Evolutionary conservation across 768 basidiomycete genomes (phyloP).

Genomic region (Amanita molliuscula): DNA sequence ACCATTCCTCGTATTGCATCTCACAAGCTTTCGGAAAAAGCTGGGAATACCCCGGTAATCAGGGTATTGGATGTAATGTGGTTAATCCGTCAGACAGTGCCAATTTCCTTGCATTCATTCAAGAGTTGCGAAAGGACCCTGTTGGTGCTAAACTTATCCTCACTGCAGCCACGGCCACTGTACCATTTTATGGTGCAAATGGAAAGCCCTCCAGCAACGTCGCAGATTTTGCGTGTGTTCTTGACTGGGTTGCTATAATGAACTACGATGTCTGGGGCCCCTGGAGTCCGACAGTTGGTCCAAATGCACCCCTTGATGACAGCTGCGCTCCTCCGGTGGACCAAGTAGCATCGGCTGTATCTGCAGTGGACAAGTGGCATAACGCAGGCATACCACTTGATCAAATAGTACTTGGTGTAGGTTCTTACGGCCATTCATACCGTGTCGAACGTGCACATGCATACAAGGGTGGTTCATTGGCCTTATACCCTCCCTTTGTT

Average conservation of each 20-base stretch:
- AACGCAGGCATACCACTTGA: slow-evolving; percentile 63
- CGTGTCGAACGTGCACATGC: slow-evolving; percentile 36
- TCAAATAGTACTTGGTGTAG: slow-evolving; percentile 70
- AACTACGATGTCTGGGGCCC: slow-evolving; percentile 64
- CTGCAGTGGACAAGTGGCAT: slow-evolving; percentile 65
- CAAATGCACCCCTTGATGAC: slow-evolving; percentile 85
- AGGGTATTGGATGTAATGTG: slow-evolving; percentile 66
- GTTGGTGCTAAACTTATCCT: slow-evolving; percentile 50
- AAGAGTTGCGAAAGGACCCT: slow-evolving; percentile 51
- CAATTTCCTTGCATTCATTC: slow-evolving; percentile 75
- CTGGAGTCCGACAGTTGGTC: slow-evolving; percentile 59
- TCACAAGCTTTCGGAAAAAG: slow-evolving; percentile 23
- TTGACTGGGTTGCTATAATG: slow-evolving; percentile 49
- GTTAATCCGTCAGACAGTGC: slow-evolving; percentile 52
- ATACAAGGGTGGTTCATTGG: slow-evolving; percentile 28
- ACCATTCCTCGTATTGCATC: background rate
- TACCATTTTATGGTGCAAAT: slow-evolving; percentile 28
- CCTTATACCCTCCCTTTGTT: slow-evolving; percentile 46
- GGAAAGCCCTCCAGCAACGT: slow-evolving; percentile 58
- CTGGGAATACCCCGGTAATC: slow-evolving; percentile 78
- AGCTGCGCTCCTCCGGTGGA: slow-evolving; percentile 51
- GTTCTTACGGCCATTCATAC: slow-evolving; percentile 78
- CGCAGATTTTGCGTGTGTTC: slow-evolving; percentile 58
- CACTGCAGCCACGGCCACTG: slow-evolving; percentile 30
- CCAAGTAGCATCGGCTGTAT: slow-evolving; percentile 65